Base-by-base conservation (phyloP, 2,329 filamentous ascomycete species). In the Trichoderma sp. region DNA sequence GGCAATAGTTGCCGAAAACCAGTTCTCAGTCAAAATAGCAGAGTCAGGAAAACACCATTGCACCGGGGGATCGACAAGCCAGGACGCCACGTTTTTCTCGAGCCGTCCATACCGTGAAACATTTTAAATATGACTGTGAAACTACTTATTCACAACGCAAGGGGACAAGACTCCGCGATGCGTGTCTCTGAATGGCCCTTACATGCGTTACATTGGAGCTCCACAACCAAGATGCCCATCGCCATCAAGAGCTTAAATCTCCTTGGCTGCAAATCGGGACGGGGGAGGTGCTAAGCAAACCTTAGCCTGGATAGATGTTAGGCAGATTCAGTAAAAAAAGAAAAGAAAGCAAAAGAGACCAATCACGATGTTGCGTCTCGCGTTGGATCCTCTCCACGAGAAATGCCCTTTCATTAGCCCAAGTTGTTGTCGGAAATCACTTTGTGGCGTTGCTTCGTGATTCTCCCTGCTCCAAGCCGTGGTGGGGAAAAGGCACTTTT, bases 391-490 rank as follows among this genome's bases (percentile, higher is more conserved):
- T 8, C 38, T 27, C 62, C 62, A 41, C n/a, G 60, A 63, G 5
- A 21, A 21, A 31, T 21, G 29, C 18, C 33, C 33, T 63, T 33
- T 63, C 60, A 63, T 50, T 33, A 35, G 41, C 29, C 11, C 50
- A 41, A 60, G 21, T 33, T 24, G 33, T 16, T 7, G 33, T 67
- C 50, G 53, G 63, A 74, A 45, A 68, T 68, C 63, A 68, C 11
- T 56, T 35, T 31, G 72, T 74, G 41, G 66, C 66, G 66, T 35
- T 38, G 50, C 66, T 24, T 18, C 21, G 24, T 59, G 6, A 14
- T 16, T 41, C 72, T 74, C 72, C 72, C 72, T 68, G 9, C 72
- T 31, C 29, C 53, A 63, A 62, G 50, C 38, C 21, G 56, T 29
- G 5, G 67, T 60, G 66, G 50, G 35, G 53, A 62, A 29, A 11